Percentiles rank a stretch among this genome's conserved stretches.
Evolutionary conservation across 2,329 filamentous ascomycete genomes (phyloP).

Genomic region (Penicillium sp.): DNA sequence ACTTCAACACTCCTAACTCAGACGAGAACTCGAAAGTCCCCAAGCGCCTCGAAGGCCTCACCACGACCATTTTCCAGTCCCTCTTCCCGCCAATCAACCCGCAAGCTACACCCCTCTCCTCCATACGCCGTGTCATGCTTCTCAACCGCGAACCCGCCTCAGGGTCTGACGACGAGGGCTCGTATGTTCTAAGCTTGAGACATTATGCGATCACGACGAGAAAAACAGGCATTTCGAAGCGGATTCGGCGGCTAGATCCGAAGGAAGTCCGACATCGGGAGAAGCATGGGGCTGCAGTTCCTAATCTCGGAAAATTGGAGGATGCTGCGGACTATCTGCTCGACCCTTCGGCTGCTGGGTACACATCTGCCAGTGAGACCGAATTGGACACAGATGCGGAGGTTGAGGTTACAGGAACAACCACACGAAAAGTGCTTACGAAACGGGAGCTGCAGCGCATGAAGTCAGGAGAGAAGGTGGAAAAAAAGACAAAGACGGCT

Average conservation of each 20-base stretch:
- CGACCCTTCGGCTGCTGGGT: conserved; percentile 77
- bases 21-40: conserved; percentile 70
- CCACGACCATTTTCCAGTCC: conserved; percentile 93
- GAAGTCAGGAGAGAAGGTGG: conserved; percentile 50
- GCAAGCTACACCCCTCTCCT: conserved; percentile 83
- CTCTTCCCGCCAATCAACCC: conserved; percentile 96
- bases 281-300: conserved; percentile 71
- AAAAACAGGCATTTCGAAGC: conserved; percentile 80
- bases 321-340: conserved; percentile 96
- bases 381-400: conserved; percentile 95
- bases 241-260: conserved; percentile 80
- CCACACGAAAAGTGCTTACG: conserved; percentile 58
- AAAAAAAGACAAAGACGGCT: conserved; percentile 47
- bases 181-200: conserved; percentile 83
- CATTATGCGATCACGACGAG: conserved; percentile 97
- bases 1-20: conserved; percentile 73
- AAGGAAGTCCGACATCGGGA: conserved; percentile 77
- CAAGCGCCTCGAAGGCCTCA: conserved; percentile 89
- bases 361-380: conserved; percentile 90
- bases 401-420: conserved; percentile 75
- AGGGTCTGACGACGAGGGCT: conserved; percentile 58
- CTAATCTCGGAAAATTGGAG: conserved; percentile 86
- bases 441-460: conserved; percentile 56
- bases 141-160: conserved; percentile 74
- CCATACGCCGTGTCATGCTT: conserved; percentile 89